Base-by-base conservation (phyloP, 106 monocot species). In the Apostasia ramifera region DNA sequence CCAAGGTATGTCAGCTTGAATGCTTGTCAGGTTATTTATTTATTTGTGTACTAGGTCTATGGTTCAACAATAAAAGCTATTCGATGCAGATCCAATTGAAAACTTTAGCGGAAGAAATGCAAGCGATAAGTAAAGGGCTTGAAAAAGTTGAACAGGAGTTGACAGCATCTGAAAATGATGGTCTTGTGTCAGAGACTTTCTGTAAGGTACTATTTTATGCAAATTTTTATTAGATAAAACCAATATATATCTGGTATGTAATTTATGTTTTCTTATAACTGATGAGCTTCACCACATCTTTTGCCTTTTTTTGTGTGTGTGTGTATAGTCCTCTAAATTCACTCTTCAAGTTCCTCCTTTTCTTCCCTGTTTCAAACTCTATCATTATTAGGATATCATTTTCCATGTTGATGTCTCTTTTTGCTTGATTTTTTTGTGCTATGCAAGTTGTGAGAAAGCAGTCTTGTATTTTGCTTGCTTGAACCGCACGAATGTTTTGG, bases 131-230 rank as follows among this genome's bases (percentile, higher is more conserved):
- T 49, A 86, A 91, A 81, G 95, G 95, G 64, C 44, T 95, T 12
- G 86, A 86, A 70, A 88, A 91, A 63, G 91, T 95, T 67, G 91
- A 91, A 71, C 78, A 91, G 49, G 95, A 95, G 72, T 57, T 86
- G 55, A 77, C 80, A 44, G 67, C 91, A 71, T 95, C 88, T 55
- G 88, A 89, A 76, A 95, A 80, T 70, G 95, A 88, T 74, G 91
- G 86, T 56, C 80, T 80, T 72, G 70, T 82, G 56, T 91, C 95
- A 53, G 76, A 73, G 50, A 79, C 53, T 73, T 91, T 91, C 75
- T 73, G 77, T 59, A 84, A 88, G 88, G 91, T 87, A 69, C 47
- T 61, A 26, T 11, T 10, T 61, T n/a, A 38, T 52, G 12, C 14
- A 52, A 2, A 8, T 49, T 62, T 59, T 5, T 51, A 44, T 12